Conservation (phyloP, 768 basidiomycete species). For the Porphyrellus cyaneotinctus region DNA sequence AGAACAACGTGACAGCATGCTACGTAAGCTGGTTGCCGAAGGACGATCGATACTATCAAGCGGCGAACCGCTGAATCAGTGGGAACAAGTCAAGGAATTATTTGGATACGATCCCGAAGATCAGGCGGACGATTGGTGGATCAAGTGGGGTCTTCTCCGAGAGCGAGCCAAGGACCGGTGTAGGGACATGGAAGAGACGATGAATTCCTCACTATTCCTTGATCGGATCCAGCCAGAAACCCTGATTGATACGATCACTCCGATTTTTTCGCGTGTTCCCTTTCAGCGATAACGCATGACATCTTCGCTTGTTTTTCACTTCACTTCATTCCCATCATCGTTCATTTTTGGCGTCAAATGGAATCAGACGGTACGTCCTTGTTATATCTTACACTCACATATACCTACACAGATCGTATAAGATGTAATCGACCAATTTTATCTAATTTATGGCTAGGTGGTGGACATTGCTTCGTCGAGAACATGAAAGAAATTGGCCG, state of each 20-base stretch:
- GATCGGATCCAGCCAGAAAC: neutral
- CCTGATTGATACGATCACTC: neutral
- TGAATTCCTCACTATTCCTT: constrained; percentile 7
- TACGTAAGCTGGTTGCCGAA: constrained; percentile 40
- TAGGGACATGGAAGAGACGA: constrained; percentile 15
- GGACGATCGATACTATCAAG: constrained; percentile 43
- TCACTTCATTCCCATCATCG: neutral
- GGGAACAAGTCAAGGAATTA: constrained; percentile 50
- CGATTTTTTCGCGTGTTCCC: neutral
- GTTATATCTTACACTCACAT: neutral
- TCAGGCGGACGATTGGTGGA: constrained; percentile 63
- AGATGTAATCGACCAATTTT: neutral
- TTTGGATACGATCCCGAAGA: constrained; percentile 52
- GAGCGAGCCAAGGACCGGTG: constrained; percentile 33
- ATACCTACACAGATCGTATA: neutral
- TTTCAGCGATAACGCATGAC: neutral
- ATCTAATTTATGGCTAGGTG: no score
- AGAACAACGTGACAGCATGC: constrained; percentile 40
- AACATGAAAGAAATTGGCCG: no score
- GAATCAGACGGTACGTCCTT: neutral
- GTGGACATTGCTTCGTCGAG: no score
- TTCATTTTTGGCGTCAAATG: neutral
- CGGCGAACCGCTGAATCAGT: constrained; percentile 28
- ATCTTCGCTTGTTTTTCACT: neutral
- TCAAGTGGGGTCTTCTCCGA: constrained; percentile 49